Evolutionary conservation across 2,329 filamentous ascomycete genomes (phyloP).

Genomic region (Talaromyces sp.): DNA sequence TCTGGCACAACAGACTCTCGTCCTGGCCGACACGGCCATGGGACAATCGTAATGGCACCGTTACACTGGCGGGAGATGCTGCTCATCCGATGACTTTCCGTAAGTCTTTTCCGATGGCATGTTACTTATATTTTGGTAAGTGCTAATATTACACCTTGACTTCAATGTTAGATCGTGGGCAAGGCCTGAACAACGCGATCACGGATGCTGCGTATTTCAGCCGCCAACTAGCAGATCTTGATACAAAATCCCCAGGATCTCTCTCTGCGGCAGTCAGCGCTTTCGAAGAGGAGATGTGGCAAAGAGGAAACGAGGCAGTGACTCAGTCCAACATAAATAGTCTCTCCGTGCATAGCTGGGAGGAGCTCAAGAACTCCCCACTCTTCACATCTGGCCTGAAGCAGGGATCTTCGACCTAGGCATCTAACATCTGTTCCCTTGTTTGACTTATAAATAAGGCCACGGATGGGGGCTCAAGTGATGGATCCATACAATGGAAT

Average conservation of each 20-base stretch:
- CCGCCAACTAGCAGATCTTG: neutral
- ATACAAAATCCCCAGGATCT: constrained; percentile 4
- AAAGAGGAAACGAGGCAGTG: constrained; percentile 10
- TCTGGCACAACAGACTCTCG: constrained; percentile 28
- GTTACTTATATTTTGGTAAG: neutral
- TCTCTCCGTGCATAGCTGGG: constrained; percentile 7
- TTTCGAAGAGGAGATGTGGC: constrained; percentile 10
- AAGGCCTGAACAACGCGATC: constrained; percentile 34
- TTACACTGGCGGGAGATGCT: constrained; percentile 34
- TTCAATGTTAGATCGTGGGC: constrained; percentile 27
- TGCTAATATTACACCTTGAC: neutral
- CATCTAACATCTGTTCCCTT: neutral
- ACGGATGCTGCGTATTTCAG: constrained; percentile 22
- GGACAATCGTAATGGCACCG: constrained; percentile 27
- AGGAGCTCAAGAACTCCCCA: constrained; percentile 8
- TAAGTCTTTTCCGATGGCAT: constrained; percentile 13
- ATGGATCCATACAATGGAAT: too few relatives aligned
- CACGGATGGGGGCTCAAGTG: too few relatives aligned
- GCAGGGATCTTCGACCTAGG: neutral
- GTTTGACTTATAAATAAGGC: neutral
- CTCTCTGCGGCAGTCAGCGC: neutral
- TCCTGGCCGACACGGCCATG: constrained; percentile 32
- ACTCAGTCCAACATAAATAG: constrained; percentile 5
- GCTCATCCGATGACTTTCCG: constrained; percentile 40
- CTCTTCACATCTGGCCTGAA: constrained; percentile 9